Evolutionary conservation across 164 flowering plant genomes (phyloP).

Genomic region (Tetrastigma voinierianum): DNA sequence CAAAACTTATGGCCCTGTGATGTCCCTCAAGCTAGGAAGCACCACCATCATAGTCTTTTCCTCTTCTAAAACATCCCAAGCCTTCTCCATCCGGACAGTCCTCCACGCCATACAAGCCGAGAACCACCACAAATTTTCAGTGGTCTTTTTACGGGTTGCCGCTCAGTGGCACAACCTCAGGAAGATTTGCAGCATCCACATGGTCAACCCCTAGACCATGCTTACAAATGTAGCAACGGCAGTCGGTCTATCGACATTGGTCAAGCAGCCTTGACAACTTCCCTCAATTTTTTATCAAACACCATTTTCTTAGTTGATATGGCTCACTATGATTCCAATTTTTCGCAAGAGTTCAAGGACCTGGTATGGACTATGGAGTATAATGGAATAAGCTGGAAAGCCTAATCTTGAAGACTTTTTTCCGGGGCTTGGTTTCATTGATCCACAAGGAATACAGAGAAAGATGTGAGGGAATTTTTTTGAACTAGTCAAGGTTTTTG

Average conservation of each 20-base stretch:
- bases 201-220: slow-evolving; percentile 24
- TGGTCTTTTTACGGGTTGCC: slow-evolving; percentile 17
- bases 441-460: slow-evolving; percentile 25
- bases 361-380: slow-evolving; percentile 1
- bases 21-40: slow-evolving; percentile 15
- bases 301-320: slow-evolving; percentile 34
- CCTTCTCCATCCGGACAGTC: no score
- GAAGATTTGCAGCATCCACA: slow-evolving; percentile 14
- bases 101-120: slow-evolving; percentile 19
- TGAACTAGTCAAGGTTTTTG: slow-evolving; percentile 16
- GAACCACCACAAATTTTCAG: slow-evolving; percentile 22
- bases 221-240: slow-evolving; percentile 1
- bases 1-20: slow-evolving; percentile 19
- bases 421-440: slow-evolving; percentile 22
- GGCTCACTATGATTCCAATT: slow-evolving; percentile 10
- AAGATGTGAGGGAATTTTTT: slow-evolving; percentile 1
- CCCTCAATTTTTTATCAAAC: slow-evolving; percentile 28
- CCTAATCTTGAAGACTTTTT: slow-evolving; percentile 31
- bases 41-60: slow-evolving; percentile 15
- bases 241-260: slow-evolving; percentile 22
- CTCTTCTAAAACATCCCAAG: slow-evolving; percentile 12
- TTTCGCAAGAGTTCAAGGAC: slow-evolving; percentile 24
- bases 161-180: slow-evolving; percentile 19
- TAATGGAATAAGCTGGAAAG: slow-evolving; percentile 22
- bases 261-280: slow-evolving; percentile 17